A percentile compares a stretch with the other conserved stretches of the same genome.
phyloP scores from a whole-genome alignment of 2,329 filamentous ascomycete genomes.

The Fusarium duplospermum region DNA sequence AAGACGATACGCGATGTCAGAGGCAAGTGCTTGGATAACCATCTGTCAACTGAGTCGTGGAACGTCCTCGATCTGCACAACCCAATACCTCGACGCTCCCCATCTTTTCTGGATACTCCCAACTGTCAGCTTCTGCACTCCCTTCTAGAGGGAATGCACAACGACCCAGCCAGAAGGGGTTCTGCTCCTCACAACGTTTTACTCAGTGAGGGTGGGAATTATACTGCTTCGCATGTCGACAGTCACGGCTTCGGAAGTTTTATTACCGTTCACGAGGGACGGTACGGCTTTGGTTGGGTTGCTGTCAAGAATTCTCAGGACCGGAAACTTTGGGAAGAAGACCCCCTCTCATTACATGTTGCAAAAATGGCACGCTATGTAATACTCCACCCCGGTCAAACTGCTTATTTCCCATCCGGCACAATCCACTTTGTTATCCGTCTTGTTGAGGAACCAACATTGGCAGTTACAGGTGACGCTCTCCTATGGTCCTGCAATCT shows the following conservation, averaged over 20 bases:
- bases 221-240: conserved; percentile 1
- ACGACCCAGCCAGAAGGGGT: background rate
- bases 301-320: background rate
- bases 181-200: background rate
- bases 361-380: background rate
- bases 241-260: conserved; percentile 1
- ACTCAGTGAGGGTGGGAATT: background rate
- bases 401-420: background rate
- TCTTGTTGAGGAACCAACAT: background rate
- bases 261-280: background rate
- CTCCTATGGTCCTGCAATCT: background rate
- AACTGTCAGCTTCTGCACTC: background rate
- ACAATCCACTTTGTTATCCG: conserved; percentile 9
- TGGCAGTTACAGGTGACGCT: background rate
- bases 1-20: background rate
- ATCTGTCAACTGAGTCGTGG: background rate
- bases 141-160: background rate
- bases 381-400: background rate
- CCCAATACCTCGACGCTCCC: background rate
- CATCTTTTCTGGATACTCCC: background rate
- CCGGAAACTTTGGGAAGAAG: background rate
- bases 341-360: background rate
- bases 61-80: background rate
- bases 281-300: background rate
- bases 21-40: background rate